Evolutionary conservation across 2,329 filamentous ascomycete genomes (phyloP).

Genomic region (Arthroderma sp.): DNA sequence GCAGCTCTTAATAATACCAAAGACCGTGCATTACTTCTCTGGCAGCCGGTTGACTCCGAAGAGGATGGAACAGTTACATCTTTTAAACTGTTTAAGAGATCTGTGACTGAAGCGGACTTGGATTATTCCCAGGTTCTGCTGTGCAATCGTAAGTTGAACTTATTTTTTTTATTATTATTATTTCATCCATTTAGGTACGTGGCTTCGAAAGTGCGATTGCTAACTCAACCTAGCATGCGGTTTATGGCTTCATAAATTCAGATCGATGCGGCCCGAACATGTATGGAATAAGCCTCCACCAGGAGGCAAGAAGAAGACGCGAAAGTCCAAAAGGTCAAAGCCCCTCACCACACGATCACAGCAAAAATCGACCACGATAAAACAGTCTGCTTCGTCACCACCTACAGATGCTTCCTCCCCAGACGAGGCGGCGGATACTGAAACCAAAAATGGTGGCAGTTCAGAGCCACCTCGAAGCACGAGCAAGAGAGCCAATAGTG

Average conservation of each 20-base stretch:
- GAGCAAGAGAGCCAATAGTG: slow-evolving; percentile 35
- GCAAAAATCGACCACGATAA: slow-evolving; percentile 13
- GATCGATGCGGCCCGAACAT: slow-evolving; percentile 66
- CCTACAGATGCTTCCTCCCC: slow-evolving; percentile 10
- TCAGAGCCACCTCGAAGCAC: slow-evolving; percentile 17
- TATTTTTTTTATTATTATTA: not conserved
- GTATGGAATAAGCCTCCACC: slow-evolving; percentile 59
- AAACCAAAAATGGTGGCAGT: slow-evolving; percentile 17
- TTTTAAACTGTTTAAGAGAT: slow-evolving; percentile 66
- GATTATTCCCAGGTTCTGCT: slow-evolving; percentile 61
- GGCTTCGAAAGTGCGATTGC: slow-evolving; percentile 7
- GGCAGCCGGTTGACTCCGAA: slow-evolving; percentile 54
- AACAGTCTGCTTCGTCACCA: slow-evolving; percentile 22
- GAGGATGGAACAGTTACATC: slow-evolving; percentile 47
- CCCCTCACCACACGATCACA: slow-evolving; percentile 15
- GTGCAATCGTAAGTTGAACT: slow-evolving; percentile 62
- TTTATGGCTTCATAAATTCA: slow-evolving; percentile 85
- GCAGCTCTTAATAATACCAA: slow-evolving; percentile 56
- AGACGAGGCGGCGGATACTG: slow-evolving; percentile 9
- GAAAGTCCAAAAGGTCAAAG: slow-evolving; percentile 23
- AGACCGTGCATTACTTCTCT: slow-evolving; percentile 59
- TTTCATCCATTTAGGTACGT: slow-evolving; percentile 4
- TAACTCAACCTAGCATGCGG: slow-evolving; percentile 54
- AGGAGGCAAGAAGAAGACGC: slow-evolving; percentile 28
- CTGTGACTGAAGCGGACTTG: slow-evolving; percentile 51